Percentiles rank a stretch among this genome's conserved stretches.
phyloP scores from a whole-genome alignment of 768 basidiomycete species.

The Podaxis sp. region DNA sequence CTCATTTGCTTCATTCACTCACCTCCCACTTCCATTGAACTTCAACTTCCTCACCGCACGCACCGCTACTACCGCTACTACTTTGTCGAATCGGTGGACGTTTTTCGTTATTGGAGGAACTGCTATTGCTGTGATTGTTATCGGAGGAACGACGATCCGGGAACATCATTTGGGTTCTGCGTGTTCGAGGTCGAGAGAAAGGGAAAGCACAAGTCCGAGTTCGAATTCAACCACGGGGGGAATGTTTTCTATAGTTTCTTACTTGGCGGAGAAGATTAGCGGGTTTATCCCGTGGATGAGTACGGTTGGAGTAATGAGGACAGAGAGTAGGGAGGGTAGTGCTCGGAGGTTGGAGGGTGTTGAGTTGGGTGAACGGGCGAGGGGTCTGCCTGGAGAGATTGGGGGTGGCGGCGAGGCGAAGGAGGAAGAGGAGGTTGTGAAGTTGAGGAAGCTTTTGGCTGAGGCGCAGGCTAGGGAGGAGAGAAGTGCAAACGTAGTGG shows the following conservation, averaged over 20 bases:
- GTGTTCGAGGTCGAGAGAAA: background rate
- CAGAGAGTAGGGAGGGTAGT: background rate
- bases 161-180: background rate
- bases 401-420: background rate
- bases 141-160: constrained; percentile 1
- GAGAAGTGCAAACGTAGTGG: background rate
- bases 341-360: background rate
- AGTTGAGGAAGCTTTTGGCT: constrained; percentile 4
- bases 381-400: background rate
- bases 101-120: constrained; percentile 4
- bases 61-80: background rate
- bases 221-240: background rate
- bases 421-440: background rate
- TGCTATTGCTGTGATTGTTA: background rate
- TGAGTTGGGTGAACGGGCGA: background rate
- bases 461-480: constrained; percentile 6
- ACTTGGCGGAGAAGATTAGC: constrained; percentile 4
- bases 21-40: background rate
- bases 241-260: background rate
- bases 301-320: background rate
- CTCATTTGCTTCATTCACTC: background rate
- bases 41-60: background rate
- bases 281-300: background rate
- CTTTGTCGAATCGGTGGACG: background rate
- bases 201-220: too few species aligned